Evolutionary conservation across 1,284 basidiomycete species (phyloP), one percentile per base, ranked within the genome.

Genomic region (Stereum hirsutum): DNA sequence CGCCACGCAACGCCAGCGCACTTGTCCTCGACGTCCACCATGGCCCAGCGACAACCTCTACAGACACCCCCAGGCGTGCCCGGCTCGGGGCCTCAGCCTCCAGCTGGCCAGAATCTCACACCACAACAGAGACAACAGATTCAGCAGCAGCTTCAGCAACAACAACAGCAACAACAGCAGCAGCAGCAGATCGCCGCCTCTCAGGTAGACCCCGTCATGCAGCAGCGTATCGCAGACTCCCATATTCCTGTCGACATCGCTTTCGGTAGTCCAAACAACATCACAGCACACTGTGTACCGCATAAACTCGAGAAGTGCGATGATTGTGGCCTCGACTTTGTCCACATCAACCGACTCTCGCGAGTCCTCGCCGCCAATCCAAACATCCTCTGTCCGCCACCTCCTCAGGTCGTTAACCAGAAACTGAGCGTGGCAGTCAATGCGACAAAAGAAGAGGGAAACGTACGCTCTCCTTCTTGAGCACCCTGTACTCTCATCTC

Each of bases 371-470:
- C 73, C 39, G 61, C 68, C 41, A 86, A 89, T 49, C 84, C 89
- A 17, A 78, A 74, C 46, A 64, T 87, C 36, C 72, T 79, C 30
- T 86, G 88, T 52, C 90, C 90, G 6, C 89, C 89, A 2, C 90
- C 90, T 3, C 78, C 85, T 3, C 80, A 82, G 35, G 74, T 91
- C 45, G 68, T 88, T 30, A 78, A 80, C 32, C 81, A 83, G 57
- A 81, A 85, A 48, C 70, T 94, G 12, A 75, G 83, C 0, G 73
- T 80, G 48, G 74, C 79, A 17, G 75, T 95, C 48, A 83, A 74
- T 23, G 68, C 71, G 38, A 81, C 82, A 17, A 96, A 95, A 59
- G 92, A 95, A 42, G 87, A 92, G 49, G 92, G 92, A 48, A 96
- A 96, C 59, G 88, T 89, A 57, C 54, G 73, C 63, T 8, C 15